Base-by-base conservation (phyloP, 23 red algal species). In the Gracilariopsis chorda region DNA sequence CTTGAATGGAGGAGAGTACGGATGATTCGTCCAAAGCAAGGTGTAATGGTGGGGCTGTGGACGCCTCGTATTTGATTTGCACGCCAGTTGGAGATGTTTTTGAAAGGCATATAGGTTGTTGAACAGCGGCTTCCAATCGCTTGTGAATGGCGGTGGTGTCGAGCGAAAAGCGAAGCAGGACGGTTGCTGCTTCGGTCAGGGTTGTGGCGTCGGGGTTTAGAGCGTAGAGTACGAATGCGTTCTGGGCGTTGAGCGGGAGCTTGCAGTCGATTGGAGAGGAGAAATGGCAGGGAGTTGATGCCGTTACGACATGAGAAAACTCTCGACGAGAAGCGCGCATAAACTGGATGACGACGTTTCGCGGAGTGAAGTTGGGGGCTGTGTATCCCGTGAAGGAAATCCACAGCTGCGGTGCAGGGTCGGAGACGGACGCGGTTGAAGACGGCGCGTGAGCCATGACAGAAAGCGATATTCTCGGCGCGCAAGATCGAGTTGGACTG, bases 261-360 rank as follows among this genome's bases (percentile, higher is more conserved):
- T 42, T 27, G 35, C 78, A 83, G 32, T 83, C 78, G 36, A 83
- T 60, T 25, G 78, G 56, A 10, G 53, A 44, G 16, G 53, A 63
- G 37, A 83, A 83, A 14, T 44, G 53, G 10, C 30, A 41, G 2
- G 78, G 59, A 7, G 78, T 42, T 13, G 27, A 7, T 11, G 78
- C 78, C 4, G 42, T 49, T 24, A 83, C 78, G 10, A 83, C 10
- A 19, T 39, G 78, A 7, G 78, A 83, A 36, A 83, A 83, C 33
- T 83, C 78, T 7, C 78, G 48, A 3, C 59, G 53, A 14, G 78
- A 6, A 12, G 77, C 17, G 9, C 48, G 35, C 23, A 28, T 32
- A 51, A 81, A 83, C 43, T 83, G 30, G 8, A 83, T 7, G 10
- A 83, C 78, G 24, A 83, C 55, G 24, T 63, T 40, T 10, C 21